These are phyloP conservation scores for Rhododendron ovatum DNA, from an alignment of 148 eudicot genomes.

Conservation along the genomic window DNA sequence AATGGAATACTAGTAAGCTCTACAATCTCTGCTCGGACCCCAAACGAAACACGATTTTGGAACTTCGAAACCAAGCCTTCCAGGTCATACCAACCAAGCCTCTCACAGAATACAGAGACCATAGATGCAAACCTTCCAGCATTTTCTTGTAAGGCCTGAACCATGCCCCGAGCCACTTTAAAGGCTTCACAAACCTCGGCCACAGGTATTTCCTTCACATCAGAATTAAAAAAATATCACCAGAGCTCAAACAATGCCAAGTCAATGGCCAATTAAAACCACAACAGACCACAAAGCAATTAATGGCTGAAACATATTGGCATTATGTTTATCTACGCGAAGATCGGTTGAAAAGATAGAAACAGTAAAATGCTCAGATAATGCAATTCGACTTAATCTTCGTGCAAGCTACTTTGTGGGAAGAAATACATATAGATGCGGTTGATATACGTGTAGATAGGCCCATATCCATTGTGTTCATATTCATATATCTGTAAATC, in stretches of 20 bases:
- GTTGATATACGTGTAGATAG: background rate
- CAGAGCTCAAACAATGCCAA: background rate
- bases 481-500: no score
- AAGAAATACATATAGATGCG: background rate
- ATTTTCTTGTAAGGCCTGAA: conserved; percentile 94
- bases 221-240: conserved; percentile 11
- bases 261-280: background rate
- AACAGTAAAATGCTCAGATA: background rate
- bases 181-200: conserved; percentile 87
- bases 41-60: conserved; percentile 94
- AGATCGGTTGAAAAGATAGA: background rate
- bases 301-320: background rate
- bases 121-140: conserved; percentile 99
- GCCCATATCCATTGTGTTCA: background rate
- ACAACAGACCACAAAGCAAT: conserved; percentile 4
- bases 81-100: conserved; percentile 97
- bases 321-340: background rate
- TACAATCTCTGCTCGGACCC: conserved; percentile 96
- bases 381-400: no score
- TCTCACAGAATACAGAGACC: conserved; percentile 95
- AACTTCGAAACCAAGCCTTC: conserved; percentile 91
- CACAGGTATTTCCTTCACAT: conserved; percentile 73
- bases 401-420: background rate
- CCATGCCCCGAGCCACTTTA: conserved; percentile 98
- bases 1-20: conserved; percentile 90